A percentile compares a stretch with the other conserved stretches of the same genome.
These are phyloP conservation scores for Drechslerella coelobrocha DNA, from an alignment of 2,329 filamentous ascomycete genomes.

Conservation along the genomic window DNA sequence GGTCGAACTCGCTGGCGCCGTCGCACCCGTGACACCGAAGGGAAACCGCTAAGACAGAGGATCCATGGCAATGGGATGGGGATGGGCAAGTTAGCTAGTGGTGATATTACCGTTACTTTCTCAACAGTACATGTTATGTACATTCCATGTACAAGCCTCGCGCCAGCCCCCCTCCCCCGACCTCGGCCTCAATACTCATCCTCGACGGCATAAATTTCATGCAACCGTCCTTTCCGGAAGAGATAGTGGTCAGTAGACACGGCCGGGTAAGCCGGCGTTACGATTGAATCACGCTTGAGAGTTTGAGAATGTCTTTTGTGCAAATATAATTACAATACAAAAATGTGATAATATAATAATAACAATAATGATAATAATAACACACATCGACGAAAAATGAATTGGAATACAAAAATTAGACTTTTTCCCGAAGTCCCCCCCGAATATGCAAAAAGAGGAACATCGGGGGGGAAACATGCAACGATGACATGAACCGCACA, in stretches of 20 bases:
- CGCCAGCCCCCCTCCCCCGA: no score
- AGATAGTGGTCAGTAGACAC: background rate
- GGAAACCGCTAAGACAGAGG: no score
- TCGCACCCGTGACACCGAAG: no score
- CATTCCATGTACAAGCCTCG: background rate
- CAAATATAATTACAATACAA: background rate
- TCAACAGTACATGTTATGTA: background rate
- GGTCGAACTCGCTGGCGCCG: no score
- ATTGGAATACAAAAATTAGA: no score
- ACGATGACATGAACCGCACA: no score
- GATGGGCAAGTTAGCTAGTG: background rate
- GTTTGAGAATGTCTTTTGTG: constrained; percentile 11
- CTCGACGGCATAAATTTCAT: background rate
- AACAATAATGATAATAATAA: background rate
- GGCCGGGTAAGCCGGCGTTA: no score
- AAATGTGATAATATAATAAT: background rate
- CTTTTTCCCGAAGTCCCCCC: no score
- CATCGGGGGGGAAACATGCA: no score
- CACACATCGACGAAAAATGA: background rate
- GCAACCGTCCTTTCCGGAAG: background rate
- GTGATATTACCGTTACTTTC: background rate
- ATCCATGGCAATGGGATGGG: no score
- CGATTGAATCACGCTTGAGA: background rate
- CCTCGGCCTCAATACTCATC: no score
- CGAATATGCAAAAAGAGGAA: no score